Conservation (phyloP, 2,329 filamentous ascomycete genomes). For the Tolypocladium inflatum region DNA sequence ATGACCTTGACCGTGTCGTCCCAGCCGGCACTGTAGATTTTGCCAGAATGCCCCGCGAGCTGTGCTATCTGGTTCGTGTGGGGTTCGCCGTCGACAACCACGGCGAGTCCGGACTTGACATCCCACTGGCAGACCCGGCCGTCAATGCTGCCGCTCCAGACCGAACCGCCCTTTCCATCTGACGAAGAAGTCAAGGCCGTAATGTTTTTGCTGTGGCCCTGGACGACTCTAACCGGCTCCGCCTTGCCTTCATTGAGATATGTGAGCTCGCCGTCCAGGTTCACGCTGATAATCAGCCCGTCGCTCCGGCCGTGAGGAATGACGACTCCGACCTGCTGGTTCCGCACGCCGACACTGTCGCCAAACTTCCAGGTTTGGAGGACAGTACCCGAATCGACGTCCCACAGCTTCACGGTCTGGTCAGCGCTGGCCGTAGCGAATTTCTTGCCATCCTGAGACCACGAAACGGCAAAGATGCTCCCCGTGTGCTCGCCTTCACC, state of each 20-base stretch:
- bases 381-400: constrained; percentile 67
- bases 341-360: constrained; percentile 61
- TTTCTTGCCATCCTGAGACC: constrained; percentile 76
- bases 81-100: constrained; percentile 65
- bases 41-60: constrained; percentile 52
- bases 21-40: constrained; percentile 85
- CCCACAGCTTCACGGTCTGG: constrained; percentile 92
- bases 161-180: constrained; percentile 48
- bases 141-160: constrained; percentile 90
- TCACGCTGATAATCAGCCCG: constrained; percentile 81
- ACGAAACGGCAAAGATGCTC: constrained; percentile 86
- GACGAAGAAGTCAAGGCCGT: constrained; percentile 52
- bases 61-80: constrained; percentile 83
- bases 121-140: constrained; percentile 84
- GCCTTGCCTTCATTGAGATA: constrained; percentile 69
- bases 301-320: constrained; percentile 78
- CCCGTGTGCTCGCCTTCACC: constrained; percentile 81
- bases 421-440: constrained; percentile 91
- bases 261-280: constrained; percentile 79
- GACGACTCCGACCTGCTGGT: constrained; percentile 92
- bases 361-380: constrained; percentile 81
- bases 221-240: constrained; percentile 61
- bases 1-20: constrained; percentile 81
- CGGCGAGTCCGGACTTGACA: constrained; percentile 55
- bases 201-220: constrained; percentile 87